A percentile compares a stretch with the other conserved stretches of the same genome.
Evolutionary conservation across 495 filamentous ascomycete genomes (phyloP).

Genomic region (Aspergillus biplanus): DNA sequence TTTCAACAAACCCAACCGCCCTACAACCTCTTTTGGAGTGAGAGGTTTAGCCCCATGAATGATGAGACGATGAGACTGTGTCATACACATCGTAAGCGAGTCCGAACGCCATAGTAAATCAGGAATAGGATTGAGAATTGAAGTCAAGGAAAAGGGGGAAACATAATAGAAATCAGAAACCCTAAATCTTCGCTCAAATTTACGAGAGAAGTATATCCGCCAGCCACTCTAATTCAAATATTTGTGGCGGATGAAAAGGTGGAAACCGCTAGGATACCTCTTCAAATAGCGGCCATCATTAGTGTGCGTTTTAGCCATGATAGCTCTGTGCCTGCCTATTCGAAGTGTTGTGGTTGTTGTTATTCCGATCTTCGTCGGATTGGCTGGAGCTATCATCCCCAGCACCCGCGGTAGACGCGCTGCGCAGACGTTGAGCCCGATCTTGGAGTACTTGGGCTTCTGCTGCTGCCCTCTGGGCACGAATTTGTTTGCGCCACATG

Average conservation of each 20-base stretch:
- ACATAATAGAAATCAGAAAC: conserved; percentile 24
- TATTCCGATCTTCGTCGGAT: conserved; percentile 54
- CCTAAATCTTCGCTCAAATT: conserved; percentile 14
- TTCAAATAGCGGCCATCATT: background rate
- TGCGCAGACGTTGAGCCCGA: conserved; percentile 50
- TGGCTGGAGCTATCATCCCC: conserved; percentile 58
- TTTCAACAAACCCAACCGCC: conserved; percentile 20
- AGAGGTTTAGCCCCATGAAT: conserved; percentile 9
- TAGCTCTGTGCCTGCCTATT: conserved; percentile 24
- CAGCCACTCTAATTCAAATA: conserved; percentile 11
- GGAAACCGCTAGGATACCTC: conserved; percentile 13
- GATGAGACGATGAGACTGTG: conserved; percentile 25
- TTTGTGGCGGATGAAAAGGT: conserved; percentile 8
- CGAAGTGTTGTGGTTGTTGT: conserved; percentile 28
- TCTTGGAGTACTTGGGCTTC: conserved; percentile 65
- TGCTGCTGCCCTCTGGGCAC: conserved; percentile 80
- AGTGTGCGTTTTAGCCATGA: conserved; percentile 4
- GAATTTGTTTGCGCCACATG: conserved; percentile 97
- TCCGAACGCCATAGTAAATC: conserved; percentile 30
- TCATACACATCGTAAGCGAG: conserved; percentile 33
- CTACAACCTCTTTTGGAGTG: conserved; percentile 3
- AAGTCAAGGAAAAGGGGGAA: conserved; percentile 11
- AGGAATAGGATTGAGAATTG: conserved; percentile 18
- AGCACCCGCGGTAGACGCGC: conserved; percentile 36
- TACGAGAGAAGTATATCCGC: conserved; percentile 15